A percentile compares a stretch with the other conserved stretches of the same genome.
Evolutionary conservation across 805 yeast genomes (phyloP).

Genomic region (Saccharomycopsis capsularis): DNA sequence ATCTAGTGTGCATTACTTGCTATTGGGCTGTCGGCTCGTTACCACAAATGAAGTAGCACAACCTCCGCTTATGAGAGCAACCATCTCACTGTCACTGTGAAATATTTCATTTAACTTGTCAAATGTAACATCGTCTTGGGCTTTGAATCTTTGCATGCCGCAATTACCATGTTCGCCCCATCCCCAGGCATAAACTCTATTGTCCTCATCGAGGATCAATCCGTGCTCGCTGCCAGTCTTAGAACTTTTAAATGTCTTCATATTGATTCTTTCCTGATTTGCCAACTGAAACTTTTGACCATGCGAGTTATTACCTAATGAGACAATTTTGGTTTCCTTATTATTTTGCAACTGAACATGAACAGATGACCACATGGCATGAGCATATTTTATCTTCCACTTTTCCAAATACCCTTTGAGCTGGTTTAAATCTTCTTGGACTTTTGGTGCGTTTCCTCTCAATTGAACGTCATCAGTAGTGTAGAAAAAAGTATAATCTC

Average conservation of each 20-base stretch:
- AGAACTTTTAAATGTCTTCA: slow-evolving; percentile 24
- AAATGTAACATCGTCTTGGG: background rate
- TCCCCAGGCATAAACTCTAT: slow-evolving; percentile 72
- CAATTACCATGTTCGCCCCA: slow-evolving; percentile 99
- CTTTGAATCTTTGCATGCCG: slow-evolving; percentile 35
- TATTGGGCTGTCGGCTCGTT: background rate
- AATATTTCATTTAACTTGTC: background rate
- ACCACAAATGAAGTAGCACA: slow-evolving; percentile 24
- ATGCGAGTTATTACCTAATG: slow-evolving; percentile 73
- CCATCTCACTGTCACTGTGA: background rate
- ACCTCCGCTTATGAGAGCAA: slow-evolving; percentile 27
- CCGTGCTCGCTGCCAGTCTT: slow-evolving; percentile 88
- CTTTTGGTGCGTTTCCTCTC: background rate
- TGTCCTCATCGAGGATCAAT: slow-evolving; percentile 29
- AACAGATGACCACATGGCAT: slow-evolving; percentile 75
- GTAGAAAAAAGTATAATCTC: slow-evolving; percentile 12
- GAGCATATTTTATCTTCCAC: slow-evolving; percentile 26
- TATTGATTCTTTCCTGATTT: background rate
- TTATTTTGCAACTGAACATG: slow-evolving; percentile 37
- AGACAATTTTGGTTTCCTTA: slow-evolving; percentile 30
- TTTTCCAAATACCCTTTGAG: background rate
- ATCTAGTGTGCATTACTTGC: background rate
- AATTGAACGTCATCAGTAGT: background rate
- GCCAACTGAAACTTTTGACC: slow-evolving; percentile 47
- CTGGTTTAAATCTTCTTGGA: background rate